Base-by-base conservation (phyloP, 1,284 basidiomycete species). In the Fomitopsis palustris region DNA sequence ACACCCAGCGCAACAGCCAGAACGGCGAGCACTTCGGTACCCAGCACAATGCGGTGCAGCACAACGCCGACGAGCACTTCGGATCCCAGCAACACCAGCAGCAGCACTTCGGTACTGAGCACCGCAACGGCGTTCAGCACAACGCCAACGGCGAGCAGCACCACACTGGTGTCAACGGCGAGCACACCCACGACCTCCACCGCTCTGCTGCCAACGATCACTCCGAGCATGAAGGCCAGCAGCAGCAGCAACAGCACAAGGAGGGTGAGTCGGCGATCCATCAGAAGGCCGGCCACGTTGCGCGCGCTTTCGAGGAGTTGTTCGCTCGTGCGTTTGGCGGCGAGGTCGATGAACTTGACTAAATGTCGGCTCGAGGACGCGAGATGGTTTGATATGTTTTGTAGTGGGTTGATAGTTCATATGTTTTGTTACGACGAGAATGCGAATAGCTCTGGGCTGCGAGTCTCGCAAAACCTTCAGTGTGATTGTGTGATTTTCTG, bases 361-460 rank as follows among this genome's bases (percentile, higher is more conserved):
- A 47, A 29, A 29, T 6, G 25, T 23, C 4, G 23, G 45, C 14
- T 14, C 17, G 12, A 16, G 25, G 16, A 47, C 12, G 45, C 27
- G 12, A 25, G 29, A n/a, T 25, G 45, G 45, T 29, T 27, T 47
- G 45, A 29, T n/a, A 29, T 47, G 45, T 47, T 47, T 21, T 47
- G 45, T 47, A 47, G 45, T 29, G 29, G 45, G 25, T 16, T 16
- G 23, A 29, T 27, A 16, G 45, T 47, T 47, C 45, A 27, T 47
- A 12, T 52, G 49, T 52, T n/a, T 35, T 37, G 21, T 52, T 17
- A 37, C 17, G 49, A 52, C 31, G 49, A 52, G 49, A 52, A 52
- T 52, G 49, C 33, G 49, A 52, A 33, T 33, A 37, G 49, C 49
- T 52, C 49, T 52, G 49, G 49, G 49, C 49, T 52, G 49, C 49